Percentiles rank a stretch among this genome's conserved stretches.
Conservation (phyloP, 805 yeast species). For the Nakazawaea wyomingensis region DNA sequence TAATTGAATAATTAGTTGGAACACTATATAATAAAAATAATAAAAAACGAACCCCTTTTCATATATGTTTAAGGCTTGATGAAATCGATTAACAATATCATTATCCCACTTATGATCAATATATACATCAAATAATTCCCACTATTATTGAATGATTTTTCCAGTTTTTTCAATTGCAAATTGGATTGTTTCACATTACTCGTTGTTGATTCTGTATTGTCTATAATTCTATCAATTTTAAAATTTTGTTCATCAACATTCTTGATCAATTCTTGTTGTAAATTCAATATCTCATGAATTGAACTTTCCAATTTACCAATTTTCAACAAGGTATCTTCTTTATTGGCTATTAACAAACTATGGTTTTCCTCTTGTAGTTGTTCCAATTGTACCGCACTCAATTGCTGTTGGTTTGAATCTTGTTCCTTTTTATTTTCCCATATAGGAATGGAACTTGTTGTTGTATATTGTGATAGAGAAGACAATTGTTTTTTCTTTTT, state of each 20-base stretch:
- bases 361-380: slow-evolving; percentile 55
- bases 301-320: slow-evolving; percentile 57
- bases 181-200: slow-evolving; percentile 5
- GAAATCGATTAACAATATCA: slow-evolving; percentile 7
- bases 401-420: slow-evolving; percentile 10
- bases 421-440: slow-evolving; percentile 4
- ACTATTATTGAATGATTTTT: background rate
- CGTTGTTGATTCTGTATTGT: slow-evolving; percentile 3
- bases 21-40: too few relatives aligned
- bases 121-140: slow-evolving; percentile 11
- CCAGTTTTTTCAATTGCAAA: slow-evolving; percentile 4
- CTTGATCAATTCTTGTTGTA: slow-evolving; percentile 21
- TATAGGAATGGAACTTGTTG: slow-evolving; percentile 13
- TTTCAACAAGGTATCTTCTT: slow-evolving; percentile 54
- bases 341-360: slow-evolving; percentile 43
- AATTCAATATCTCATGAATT: slow-evolving; percentile 65
- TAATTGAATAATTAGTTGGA: too few relatives aligned
- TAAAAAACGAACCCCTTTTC: background rate
- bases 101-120: slow-evolving; percentile 4
- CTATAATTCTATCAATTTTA: slow-evolving; percentile 5
- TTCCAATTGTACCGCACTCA: slow-evolving; percentile 52
- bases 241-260: slow-evolving; percentile 5
- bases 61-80: slow-evolving; percentile 5
- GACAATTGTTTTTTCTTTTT: slow-evolving; percentile 35
- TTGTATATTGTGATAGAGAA: slow-evolving; percentile 23